phyloP scores from a whole-genome alignment of 768 basidiomycete species.

The Artomyces pyxidatus region DNA sequence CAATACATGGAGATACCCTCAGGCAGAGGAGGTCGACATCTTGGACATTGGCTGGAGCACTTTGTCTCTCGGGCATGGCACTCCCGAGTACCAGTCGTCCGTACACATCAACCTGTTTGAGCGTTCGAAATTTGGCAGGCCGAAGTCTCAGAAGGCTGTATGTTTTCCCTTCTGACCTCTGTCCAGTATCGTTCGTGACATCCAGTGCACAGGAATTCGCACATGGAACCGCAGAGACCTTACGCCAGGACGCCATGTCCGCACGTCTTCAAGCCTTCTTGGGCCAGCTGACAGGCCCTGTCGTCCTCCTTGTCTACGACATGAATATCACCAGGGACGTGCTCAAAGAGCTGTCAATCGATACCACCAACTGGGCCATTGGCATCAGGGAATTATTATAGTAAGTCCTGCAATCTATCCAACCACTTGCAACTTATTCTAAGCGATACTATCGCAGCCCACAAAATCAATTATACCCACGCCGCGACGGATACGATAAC shows the following conservation, averaged over 20 bases:
- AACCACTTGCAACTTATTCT: too few species aligned
- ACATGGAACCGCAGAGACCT: slow-evolving; percentile 5
- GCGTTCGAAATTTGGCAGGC: slow-evolving; percentile 7
- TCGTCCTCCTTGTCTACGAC: slow-evolving; percentile 10
- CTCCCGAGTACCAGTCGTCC: slow-evolving; percentile 1
- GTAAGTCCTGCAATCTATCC: not conserved
- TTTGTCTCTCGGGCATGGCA: not conserved
- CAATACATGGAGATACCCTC: slow-evolving; percentile 12
- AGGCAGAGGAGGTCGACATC: slow-evolving; percentile 3
- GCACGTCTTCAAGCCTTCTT: slow-evolving; percentile 5
- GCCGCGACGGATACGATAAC: too few species aligned
- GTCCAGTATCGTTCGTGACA: not conserved
- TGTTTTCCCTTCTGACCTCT: not conserved
- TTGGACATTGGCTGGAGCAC: slow-evolving; percentile 14
- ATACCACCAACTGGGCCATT: not conserved
- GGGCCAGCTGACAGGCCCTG: not conserved
- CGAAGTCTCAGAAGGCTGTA: not conserved
- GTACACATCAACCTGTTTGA: slow-evolving; percentile 9
- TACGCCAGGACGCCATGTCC: slow-evolving; percentile 1
- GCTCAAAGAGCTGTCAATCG: slow-evolving; percentile 2
- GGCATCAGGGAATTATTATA: not conserved
- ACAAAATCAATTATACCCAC: too few species aligned
- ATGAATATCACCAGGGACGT: slow-evolving; percentile 1
- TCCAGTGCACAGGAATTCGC: not conserved
- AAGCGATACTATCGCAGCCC: too few species aligned